These are phyloP conservation scores for Proliferodiscus dingleyae DNA, from an alignment of 2,329 filamentous ascomycete species.

Conservation along the genomic window DNA sequence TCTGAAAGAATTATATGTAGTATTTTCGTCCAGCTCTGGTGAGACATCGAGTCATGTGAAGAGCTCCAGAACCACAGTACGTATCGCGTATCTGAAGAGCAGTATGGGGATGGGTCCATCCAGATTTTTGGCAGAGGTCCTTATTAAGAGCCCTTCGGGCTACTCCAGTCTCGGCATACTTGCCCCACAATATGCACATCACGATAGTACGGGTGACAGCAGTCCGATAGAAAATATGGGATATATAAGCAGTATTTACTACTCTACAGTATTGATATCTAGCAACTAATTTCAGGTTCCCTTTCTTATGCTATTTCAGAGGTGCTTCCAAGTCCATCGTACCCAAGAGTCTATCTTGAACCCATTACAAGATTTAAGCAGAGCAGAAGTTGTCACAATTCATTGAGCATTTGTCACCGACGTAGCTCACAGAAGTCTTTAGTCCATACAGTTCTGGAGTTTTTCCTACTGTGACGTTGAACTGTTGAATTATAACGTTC, in stretches of 20 bases:
- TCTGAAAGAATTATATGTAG: conserved; percentile 2
- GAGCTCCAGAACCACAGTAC: neutral
- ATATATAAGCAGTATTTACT: neutral
- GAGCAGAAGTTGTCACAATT: no score
- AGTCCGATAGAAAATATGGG: neutral
- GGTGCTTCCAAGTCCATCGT: no score
- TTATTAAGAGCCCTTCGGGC: neutral
- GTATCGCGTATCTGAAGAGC: neutral
- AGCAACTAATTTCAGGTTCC: neutral
- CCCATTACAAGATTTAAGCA: no score
- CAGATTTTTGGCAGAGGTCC: neutral
- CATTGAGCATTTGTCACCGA: no score
- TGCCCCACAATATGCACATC: no score
- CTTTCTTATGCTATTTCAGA: no score
- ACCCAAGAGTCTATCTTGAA: no score
- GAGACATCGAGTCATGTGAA: conserved; percentile 10
- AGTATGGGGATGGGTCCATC: neutral
- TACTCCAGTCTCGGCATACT: neutral
- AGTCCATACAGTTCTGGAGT: no score
- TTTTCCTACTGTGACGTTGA: no score
- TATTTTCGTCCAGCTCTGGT: neutral
- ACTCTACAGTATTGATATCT: neutral
- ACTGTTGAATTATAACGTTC: no score
- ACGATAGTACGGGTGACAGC: conserved; percentile 1
- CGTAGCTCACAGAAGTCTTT: no score